Evolutionary conservation across 169 alveolate genomes (phyloP).

Genomic region (Amoebophrya sp.): DNA sequence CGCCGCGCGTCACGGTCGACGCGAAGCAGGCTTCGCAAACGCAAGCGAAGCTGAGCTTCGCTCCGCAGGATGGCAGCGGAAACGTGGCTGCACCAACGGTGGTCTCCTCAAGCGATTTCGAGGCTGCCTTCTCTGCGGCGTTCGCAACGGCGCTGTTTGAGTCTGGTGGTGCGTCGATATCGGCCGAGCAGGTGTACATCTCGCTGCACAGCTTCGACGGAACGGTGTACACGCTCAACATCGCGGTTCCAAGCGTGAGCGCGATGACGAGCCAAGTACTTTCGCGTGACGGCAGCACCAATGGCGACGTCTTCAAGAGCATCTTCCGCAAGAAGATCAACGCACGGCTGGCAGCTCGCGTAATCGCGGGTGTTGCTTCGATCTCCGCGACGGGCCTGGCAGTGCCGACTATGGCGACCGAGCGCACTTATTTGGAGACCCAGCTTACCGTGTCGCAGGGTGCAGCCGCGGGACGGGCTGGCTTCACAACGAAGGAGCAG

Average conservation of each 20-base stretch:
- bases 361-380: background rate
- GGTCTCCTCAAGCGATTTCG: background rate
- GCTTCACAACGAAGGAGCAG: background rate
- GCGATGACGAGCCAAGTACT: no score
- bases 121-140: background rate
- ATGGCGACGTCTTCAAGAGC: background rate
- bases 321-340: background rate
- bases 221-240: background rate
- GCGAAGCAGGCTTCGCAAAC: background rate
- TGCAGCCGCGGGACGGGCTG: background rate
- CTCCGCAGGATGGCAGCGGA: background rate
- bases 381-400: background rate
- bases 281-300: background rate
- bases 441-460: background rate
- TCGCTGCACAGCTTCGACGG: background rate
- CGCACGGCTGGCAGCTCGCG: background rate
- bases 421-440: background rate
- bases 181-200: background rate
- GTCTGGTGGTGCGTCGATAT: background rate
- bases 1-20: background rate
- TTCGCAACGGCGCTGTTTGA: background rate
- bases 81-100: background rate
- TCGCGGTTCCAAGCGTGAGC: background rate
- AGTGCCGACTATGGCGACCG: background rate
- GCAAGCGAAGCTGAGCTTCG: background rate